Evolutionary conservation across 2,329 filamentous ascomycete species (phyloP).

Genomic region (Boeremia exigua): DNA sequence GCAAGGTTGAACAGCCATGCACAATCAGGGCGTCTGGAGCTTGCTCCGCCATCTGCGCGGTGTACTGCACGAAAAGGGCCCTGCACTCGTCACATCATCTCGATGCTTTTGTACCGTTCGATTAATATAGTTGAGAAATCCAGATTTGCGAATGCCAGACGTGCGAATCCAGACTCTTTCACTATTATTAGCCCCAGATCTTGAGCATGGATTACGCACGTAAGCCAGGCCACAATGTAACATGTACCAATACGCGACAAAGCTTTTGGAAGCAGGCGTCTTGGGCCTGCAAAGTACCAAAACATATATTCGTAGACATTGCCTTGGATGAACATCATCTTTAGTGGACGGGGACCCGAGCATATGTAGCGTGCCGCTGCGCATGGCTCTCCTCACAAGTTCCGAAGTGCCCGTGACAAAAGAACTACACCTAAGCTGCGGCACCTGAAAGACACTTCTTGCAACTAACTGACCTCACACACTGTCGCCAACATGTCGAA

Average conservation of each 20-base stretch:
- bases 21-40: conserved; percentile 1
- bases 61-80: not conserved
- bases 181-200: not conserved
- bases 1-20: conserved; percentile 5
- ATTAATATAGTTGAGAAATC: not conserved
- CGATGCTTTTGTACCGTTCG: not conserved
- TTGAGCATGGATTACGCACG: not conserved
- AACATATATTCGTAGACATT: not conserved
- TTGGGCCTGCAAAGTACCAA: not conserved
- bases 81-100: not conserved
- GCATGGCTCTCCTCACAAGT: conserved; percentile 18
- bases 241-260: not conserved
- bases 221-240: not conserved
- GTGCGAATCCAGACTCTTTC: not conserved
- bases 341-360: conserved; percentile 9
- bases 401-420: conserved; percentile 10
- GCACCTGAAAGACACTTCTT: not conserved
- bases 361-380: not conserved
- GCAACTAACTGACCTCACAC: conserved; percentile 5
- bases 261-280: not conserved
- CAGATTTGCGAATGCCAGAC: not conserved
- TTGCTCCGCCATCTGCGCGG: conserved; percentile 1
- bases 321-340: not conserved
- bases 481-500: conserved; percentile 32
- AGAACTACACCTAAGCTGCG: not conserved